Conservation (phyloP, 148 eudicot species). For the Rhododendron williamsianum region DNA sequence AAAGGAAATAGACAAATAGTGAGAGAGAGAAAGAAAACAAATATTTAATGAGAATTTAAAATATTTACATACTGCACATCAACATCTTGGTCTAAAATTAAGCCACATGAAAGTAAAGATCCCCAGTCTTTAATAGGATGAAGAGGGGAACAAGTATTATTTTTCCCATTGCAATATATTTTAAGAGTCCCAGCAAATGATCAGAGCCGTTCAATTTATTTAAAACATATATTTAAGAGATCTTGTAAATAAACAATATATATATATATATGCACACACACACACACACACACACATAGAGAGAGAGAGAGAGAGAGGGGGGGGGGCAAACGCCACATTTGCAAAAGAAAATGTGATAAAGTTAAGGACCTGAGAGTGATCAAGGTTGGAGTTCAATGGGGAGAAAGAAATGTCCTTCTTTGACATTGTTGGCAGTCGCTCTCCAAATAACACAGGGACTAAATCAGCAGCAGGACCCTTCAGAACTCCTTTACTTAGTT, state of each 20-base stretch:
- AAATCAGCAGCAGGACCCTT: conserved; percentile 92
- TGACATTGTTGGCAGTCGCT: conserved; percentile 55
- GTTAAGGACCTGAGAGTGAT: conserved; percentile 80
- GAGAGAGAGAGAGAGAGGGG: background rate
- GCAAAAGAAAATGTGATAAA: background rate
- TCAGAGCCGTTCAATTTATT: too few species aligned
- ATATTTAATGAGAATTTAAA: background rate
- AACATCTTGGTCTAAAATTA: background rate
- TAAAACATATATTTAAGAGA: too few species aligned
- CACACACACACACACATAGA: background rate
- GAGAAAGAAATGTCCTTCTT: conserved; percentile 68
- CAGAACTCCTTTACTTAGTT: conserved; percentile 78
- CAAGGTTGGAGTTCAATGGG: conserved; percentile 65
- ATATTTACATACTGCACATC: background rate
- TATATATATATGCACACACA: background rate
- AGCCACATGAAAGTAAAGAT: background rate
- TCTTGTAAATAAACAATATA: too few species aligned
- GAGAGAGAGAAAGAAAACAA: background rate
- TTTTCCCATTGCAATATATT: too few species aligned
- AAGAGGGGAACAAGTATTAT: background rate
- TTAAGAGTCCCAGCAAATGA: too few species aligned
- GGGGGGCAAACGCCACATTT: background rate
- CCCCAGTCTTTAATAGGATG: background rate
- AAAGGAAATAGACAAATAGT: background rate
- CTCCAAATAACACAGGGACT: conserved; percentile 92